Conservation (phyloP, 306 rosid species). For the Urtica urens region DNA sequence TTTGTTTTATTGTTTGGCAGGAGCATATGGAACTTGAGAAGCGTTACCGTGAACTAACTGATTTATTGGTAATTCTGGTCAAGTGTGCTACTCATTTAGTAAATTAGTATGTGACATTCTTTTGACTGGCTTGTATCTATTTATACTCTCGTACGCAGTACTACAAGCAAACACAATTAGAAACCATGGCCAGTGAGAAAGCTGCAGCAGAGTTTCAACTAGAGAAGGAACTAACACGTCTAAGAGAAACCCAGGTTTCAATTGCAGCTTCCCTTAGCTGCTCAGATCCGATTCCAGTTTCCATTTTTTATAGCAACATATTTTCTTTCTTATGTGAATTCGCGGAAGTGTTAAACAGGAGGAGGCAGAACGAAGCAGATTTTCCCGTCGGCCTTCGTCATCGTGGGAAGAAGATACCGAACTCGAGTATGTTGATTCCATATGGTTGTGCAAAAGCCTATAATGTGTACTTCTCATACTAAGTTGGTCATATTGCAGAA, state of each 20-base stretch:
- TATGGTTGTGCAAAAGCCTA: conserved; percentile 8
- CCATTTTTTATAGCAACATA: not conserved
- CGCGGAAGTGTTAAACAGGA: conserved; percentile 39
- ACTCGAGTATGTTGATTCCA: conserved; percentile 67
- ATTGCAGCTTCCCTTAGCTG: conserved; percentile 14
- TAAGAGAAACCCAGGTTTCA: conserved; percentile 80
- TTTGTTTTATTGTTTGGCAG: conserved; percentile 31
- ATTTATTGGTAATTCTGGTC: conserved; percentile 61
- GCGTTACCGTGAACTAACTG: conserved; percentile 95
- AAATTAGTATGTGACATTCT: conserved; percentile 4
- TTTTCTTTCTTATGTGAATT: not conserved
- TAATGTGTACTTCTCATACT: not conserved
- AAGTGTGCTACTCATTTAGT: conserved; percentile 8
- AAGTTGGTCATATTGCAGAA: not conserved
- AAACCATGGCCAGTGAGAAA: conserved; percentile 92
- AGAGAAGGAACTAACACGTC: conserved; percentile 89
- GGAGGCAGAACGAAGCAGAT: conserved; percentile 82
- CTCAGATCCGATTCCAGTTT: conserved; percentile 14
- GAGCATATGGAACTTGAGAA: conserved; percentile 97
- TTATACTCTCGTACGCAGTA: conserved; percentile 38
- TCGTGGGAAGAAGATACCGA: conserved; percentile 95
- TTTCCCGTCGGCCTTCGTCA: conserved; percentile 68
- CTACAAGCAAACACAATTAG: conserved; percentile 98
- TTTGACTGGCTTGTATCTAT: conserved; percentile 4
- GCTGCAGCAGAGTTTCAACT: conserved; percentile 90